These are phyloP conservation scores for Gelatoporia subvermispora DNA, from an alignment of 768 basidiomycete species.

Conservation along the genomic window DNA sequence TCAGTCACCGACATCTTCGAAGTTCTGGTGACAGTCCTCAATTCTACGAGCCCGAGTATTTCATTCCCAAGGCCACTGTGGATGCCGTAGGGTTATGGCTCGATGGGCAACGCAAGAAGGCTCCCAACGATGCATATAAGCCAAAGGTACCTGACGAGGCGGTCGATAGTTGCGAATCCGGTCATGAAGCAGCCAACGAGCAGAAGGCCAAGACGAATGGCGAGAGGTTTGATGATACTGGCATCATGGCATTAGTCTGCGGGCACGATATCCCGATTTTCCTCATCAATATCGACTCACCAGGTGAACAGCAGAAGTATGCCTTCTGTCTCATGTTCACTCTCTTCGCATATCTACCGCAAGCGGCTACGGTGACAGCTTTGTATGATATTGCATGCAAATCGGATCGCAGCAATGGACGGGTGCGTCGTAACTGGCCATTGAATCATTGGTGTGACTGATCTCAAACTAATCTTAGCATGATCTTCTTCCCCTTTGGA, in stretches of 20 bases:
- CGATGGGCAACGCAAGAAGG: neutral
- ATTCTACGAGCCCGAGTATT: neutral
- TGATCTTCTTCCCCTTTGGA: no score
- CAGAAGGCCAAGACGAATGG: no score
- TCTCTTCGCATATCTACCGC: conserved; percentile 26
- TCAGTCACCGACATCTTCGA: neutral
- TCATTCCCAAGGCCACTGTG: neutral
- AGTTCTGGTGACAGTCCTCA: neutral
- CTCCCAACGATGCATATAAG: neutral
- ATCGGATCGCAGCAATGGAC: conserved; percentile 24
- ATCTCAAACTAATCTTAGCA: no score
- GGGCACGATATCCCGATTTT: conserved; percentile 32
- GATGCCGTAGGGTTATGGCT: neutral
- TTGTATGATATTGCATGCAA: conserved; percentile 34
- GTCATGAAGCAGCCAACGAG: conserved; percentile 28
- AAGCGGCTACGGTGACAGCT: conserved; percentile 17
- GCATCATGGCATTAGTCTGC: conserved; percentile 36
- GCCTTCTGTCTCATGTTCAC: conserved; percentile 29
- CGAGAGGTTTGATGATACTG: conserved; percentile 29
- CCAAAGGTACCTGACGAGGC: conserved; percentile 19
- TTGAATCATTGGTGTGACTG: no score
- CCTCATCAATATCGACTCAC: conserved; percentile 35
- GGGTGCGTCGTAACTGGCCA: neutral
- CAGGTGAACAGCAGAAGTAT: conserved; percentile 36
- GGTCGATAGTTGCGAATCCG: conserved; percentile 29